Evolutionary conservation across 805 yeast genomes (phyloP).

Genomic region (Suhomyces faveliae): DNA sequence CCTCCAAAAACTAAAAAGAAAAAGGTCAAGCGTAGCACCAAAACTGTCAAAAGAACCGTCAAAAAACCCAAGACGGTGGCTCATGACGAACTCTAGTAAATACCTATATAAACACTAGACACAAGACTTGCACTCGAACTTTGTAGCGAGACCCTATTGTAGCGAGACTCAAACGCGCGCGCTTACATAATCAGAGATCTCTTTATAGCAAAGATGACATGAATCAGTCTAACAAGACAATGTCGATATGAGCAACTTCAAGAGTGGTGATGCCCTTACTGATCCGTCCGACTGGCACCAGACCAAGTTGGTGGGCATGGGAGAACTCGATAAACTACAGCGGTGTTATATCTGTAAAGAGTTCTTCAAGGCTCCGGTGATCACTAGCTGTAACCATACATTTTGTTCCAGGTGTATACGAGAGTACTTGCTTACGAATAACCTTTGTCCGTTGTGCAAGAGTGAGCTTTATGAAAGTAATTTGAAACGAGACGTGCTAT

Average conservation of each 20-base stretch:
- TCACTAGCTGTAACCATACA: slow-evolving; percentile 83
- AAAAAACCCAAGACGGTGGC: background rate
- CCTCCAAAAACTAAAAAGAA: background rate
- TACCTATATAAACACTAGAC: background rate
- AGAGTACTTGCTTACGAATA: slow-evolving; percentile 56
- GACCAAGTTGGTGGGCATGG: slow-evolving; percentile 54
- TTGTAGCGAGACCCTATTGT: background rate
- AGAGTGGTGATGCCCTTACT: slow-evolving; percentile 27
- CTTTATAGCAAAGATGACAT: background rate
- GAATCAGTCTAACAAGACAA: background rate
- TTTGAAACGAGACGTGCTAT: slow-evolving; percentile 59
- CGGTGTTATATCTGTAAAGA: slow-evolving; percentile 91
- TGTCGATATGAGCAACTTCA: slow-evolving; percentile 3
- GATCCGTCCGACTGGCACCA: slow-evolving; percentile 73
- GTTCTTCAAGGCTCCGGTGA: slow-evolving; percentile 71
- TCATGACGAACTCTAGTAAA: slow-evolving; percentile 1
- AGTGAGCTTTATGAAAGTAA: slow-evolving; percentile 67
- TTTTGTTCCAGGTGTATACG: slow-evolving; percentile 88
- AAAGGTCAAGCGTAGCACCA: background rate
- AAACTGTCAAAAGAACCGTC: slow-evolving; percentile 1
- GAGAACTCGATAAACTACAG: slow-evolving; percentile 65
- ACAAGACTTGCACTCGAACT: background rate
- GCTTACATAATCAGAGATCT: background rate
- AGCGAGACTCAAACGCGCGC: background rate
- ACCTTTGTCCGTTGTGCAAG: slow-evolving; percentile 77